Percentiles rank a stretch among this genome's conserved stretches.
Conservation (phyloP, 2,329 filamentous ascomycete species). For the Thyridium curvatum region DNA sequence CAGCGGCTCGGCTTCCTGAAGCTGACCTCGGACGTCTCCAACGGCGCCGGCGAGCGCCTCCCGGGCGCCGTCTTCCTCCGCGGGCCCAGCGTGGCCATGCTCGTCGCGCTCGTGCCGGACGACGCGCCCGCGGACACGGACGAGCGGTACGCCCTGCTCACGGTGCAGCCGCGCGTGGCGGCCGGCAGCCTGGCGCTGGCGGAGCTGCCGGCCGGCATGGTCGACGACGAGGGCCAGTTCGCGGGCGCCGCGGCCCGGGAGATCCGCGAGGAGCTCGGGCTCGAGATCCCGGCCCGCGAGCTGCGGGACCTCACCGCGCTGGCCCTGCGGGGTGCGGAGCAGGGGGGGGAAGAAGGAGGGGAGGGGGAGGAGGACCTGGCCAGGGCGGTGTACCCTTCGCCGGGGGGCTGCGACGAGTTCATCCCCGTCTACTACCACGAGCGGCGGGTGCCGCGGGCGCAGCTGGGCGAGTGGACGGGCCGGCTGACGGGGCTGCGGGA, state of each 20-base stretch:
- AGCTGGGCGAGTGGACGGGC: constrained; percentile 49
- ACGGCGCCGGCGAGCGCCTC: constrained; percentile 38
- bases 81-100: constrained; percentile 55
- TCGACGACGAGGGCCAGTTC: constrained; percentile 50
- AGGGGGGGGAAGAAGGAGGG: constrained; percentile 9
- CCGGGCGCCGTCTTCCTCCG: constrained; percentile 51
- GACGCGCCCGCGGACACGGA: constrained; percentile 29
- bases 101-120: constrained; percentile 49
- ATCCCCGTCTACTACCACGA: constrained; percentile 53
- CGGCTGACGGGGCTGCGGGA: constrained; percentile 51
- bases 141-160: constrained; percentile 52
- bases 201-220: constrained; percentile 58
- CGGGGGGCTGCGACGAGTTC: constrained; percentile 55
- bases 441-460: constrained; percentile 39
- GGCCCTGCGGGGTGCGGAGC: constrained; percentile 18
- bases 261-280: constrained; percentile 53
- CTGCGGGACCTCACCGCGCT: constrained; percentile 47
- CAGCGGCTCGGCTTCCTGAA: constrained; percentile 51
- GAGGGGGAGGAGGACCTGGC: constrained; percentile 28
- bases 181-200: constrained; percentile 50
- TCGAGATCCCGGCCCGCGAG: constrained; percentile 41
- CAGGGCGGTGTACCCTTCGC: constrained; percentile 48
- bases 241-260: constrained; percentile 52
- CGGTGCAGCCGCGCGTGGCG: constrained; percentile 52
- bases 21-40: constrained; percentile 40